phyloP scores from a whole-genome alignment of 345 rosid species.

The Lenwebbia sp. region DNA sequence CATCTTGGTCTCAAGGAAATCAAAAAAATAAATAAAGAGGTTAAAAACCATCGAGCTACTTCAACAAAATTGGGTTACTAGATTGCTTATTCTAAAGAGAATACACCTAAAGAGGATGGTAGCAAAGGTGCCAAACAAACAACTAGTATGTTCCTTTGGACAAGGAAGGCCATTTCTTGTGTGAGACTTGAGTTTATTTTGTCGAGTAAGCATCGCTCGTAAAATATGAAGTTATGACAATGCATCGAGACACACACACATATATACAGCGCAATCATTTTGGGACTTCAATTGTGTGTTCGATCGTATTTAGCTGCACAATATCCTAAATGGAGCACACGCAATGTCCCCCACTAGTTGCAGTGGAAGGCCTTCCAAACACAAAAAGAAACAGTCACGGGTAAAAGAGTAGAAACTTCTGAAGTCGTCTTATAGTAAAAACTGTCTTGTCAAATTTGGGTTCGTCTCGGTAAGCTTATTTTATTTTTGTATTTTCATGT shows the following conservation, averaged over 20 bases:
- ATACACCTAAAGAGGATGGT: background rate
- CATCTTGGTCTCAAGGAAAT: constrained; percentile 32
- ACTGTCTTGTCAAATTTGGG: background rate
- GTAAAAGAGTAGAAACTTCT: background rate
- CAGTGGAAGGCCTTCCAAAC: background rate
- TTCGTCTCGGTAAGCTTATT: background rate
- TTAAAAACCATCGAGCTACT: background rate
- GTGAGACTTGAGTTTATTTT: too few species aligned
- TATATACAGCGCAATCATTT: background rate
- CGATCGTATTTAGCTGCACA: background rate
- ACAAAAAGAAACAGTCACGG: background rate
- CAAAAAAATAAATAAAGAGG: background rate
- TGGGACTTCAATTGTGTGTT: background rate
- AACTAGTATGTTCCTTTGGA: background rate
- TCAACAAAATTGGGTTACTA: background rate
- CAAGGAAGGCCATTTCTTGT: too few species aligned
- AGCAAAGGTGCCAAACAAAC: background rate
- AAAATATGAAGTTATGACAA: background rate
- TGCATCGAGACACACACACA: background rate
- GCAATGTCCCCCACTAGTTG: background rate
- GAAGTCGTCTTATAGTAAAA: background rate
- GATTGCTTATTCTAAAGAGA: background rate
- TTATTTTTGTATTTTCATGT: background rate
- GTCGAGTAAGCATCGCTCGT: background rate
- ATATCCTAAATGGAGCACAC: background rate